Evolutionary conservation across 805 yeast species (phyloP), one percentile per base, ranked within the genome.

Genomic region (Candida silvatica): DNA sequence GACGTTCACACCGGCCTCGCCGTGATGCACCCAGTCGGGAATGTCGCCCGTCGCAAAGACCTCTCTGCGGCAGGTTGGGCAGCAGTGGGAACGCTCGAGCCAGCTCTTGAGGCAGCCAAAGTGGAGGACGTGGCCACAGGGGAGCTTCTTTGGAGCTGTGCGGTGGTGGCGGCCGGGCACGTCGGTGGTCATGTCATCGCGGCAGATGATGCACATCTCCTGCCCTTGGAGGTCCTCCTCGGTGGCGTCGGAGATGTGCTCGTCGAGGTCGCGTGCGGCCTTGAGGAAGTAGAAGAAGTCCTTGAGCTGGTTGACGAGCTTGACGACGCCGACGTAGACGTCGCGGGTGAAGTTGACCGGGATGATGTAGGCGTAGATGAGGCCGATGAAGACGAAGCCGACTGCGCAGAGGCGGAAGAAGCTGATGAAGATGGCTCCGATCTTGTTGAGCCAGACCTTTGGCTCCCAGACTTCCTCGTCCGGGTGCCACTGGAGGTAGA

Each of bases 81-180:
- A 92, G n/a, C 75, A 73, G 46, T 80, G 90, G 0, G 95, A 85
- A 44, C 95, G 71, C 51, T 84, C 94, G 46, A 92, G 66, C 98
- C 98, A 92, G 45, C 82, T 80, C 49, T 85, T 82, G 42, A 92
- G 67, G 56, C 98, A 92, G 4, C 92, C 88, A 59, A 81, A 62
- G 54, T 92, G 98, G 38, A 90, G 66, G 32, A 85, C 79, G 56
- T 92, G 98, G 18, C 85, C 82, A 64, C 98, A 92, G 2, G 64
- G 67, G 32, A 92, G 64, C 49, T 71, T 80, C 55, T 85, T 86
- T 4, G 97, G 95, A 32, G 59, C 64, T 29, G 60, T 58, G 37
- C 82, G 64, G 37, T 39, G 56, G 19, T 31, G 37, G 3, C 36
- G 40, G 7, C 32, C 39, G 3, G 49, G 37, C 2, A 52, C 67